Base-by-base conservation (phyloP, 805 yeast genomes). In the Ogataea philodendri region DNA sequence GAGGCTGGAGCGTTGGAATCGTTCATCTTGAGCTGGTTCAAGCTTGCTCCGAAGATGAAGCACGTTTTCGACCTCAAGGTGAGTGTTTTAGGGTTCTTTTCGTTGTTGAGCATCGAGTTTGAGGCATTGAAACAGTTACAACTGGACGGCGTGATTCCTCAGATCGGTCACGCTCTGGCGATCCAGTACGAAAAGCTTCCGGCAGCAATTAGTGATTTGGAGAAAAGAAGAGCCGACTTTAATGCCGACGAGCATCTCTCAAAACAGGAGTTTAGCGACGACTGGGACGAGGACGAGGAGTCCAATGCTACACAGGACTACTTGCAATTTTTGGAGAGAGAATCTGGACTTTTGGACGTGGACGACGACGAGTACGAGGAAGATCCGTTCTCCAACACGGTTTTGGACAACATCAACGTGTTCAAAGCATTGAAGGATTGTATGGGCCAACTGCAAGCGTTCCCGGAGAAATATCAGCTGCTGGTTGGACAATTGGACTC, bases 21-120 rank as follows among this genome's bases (percentile, higher is more conserved):
- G 9, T 75, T 85, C 49, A 74, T 89, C 50, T 67, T 67, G 16
- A 56, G 67, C 35, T 87, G 96, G 96, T 74, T 83, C 51, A 65
- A 70, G 14, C 49, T 69, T 7, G 62, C 78, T 24, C 72, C 78
- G 4, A 62, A 65, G 17, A 69, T 82, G 48, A 70, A 70, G 15
- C 67, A 95, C 41, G 95, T 86, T 2, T 84, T 73, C 51, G 97
- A 90, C 60, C 68, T 86, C 57, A 89, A 88, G 59, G 60, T 90
- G 26, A 76, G 85, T 1, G 65, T 76, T 3, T 60, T 90, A 45
- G 94, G 93, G 0, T 54, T 83, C 15, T 59, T 89, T 39, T 66
- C 76, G 8, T 40, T 85, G 51, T 17, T 57, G 52, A 45, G 52
- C 57, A 39, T 67, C 16, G 53, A 52, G 14, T 26, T 40, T 7